These are phyloP conservation scores for Colletotrichum sp. DNA, from an alignment of 2,329 filamentous ascomycete species.

Conservation along the genomic window DNA sequence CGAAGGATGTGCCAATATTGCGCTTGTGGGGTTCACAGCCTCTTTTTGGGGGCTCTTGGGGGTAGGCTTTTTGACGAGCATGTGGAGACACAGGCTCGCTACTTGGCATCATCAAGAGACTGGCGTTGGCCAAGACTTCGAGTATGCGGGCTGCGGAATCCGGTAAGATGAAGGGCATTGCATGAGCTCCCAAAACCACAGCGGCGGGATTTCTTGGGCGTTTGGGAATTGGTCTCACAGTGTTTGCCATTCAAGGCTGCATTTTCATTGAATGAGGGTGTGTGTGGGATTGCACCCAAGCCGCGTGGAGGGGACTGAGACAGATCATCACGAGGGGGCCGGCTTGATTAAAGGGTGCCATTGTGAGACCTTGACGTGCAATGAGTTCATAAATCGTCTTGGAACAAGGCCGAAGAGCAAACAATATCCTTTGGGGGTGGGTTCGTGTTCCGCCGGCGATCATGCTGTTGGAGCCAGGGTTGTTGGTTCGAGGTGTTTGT, in stretches of 20 bases:
- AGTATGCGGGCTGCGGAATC: background rate
- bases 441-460: background rate
- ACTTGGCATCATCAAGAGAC: background rate
- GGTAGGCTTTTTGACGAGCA: background rate
- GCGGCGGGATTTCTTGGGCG: background rate
- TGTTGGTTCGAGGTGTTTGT: background rate
- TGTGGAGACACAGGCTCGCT: background rate
- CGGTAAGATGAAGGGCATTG: background rate
- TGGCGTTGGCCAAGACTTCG: background rate
- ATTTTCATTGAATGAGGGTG: background rate
- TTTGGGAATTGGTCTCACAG: background rate
- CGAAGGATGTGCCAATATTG: slow-evolving; percentile 4
- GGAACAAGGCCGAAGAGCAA: background rate
- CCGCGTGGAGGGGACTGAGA: background rate
- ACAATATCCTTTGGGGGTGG: background rate
- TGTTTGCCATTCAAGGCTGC: background rate
- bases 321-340: background rate
- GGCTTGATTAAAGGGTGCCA: background rate
- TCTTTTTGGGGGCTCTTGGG: background rate
- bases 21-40: background rate
- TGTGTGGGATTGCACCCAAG: background rate
- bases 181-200: background rate
- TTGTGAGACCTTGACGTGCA: background rate
- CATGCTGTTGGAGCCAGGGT: background rate
- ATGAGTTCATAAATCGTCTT: background rate